These are phyloP conservation scores for Puccinia triticina DNA, from an alignment of 1,284 basidiomycete species.

Conservation along the genomic window DNA sequence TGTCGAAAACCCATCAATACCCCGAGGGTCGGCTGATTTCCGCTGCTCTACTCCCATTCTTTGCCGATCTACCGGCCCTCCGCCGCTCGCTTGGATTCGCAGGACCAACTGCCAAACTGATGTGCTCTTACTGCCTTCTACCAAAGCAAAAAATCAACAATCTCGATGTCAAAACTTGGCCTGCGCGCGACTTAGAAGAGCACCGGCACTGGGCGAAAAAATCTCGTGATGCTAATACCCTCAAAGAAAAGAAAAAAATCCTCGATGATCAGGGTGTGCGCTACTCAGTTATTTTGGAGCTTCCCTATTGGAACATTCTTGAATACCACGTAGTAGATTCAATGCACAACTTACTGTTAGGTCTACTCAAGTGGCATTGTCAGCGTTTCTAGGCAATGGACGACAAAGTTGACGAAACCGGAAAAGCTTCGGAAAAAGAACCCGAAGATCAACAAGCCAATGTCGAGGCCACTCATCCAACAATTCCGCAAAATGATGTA, in stretches of 20 bases:
- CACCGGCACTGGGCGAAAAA: conserved; percentile 28
- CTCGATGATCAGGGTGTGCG: conserved; percentile 29
- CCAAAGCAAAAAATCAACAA: conserved; percentile 28
- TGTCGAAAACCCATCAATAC: background rate
- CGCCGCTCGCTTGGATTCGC: conserved; percentile 37
- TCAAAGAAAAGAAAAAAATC: conserved; percentile 13
- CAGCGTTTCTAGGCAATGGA: conserved; percentile 23
- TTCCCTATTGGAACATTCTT: no score
- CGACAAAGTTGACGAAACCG: conserved; percentile 26
- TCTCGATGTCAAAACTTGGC: conserved; percentile 6
- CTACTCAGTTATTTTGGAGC: conserved; percentile 35
- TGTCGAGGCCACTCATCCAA: background rate
- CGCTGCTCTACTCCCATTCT: conserved; percentile 1
- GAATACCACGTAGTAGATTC: conserved; percentile 46
- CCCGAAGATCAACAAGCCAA: background rate
- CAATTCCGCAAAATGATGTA: no score
- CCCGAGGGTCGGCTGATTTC: background rate
- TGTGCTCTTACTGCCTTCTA: conserved; percentile 51
- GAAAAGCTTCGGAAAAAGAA: no score
- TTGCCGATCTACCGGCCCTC: conserved; percentile 6
- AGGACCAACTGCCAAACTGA: background rate
- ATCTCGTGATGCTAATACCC: background rate
- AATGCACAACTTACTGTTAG: conserved; percentile 38
- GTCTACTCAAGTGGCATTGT: conserved; percentile 29
- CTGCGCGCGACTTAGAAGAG: background rate